Evolutionary conservation across 257 asterid genomes (phyloP).

Genomic region (Primulina eburnea): DNA sequence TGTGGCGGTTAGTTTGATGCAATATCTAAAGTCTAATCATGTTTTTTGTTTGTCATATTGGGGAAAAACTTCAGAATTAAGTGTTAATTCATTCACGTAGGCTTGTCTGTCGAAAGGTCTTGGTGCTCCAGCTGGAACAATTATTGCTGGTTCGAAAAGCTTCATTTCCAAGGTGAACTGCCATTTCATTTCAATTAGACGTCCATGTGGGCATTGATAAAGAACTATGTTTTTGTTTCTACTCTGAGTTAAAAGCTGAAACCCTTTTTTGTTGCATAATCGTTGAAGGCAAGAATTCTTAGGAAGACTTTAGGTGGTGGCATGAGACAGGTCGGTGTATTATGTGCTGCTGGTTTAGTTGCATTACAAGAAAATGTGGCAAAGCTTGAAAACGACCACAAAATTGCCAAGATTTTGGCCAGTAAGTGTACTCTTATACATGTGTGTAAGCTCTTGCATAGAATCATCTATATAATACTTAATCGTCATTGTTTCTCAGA

Average conservation of each 20-base stretch:
- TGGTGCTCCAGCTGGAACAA: constrained; percentile 94
- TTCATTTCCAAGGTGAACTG: constrained; percentile 70
- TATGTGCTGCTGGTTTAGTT: constrained; percentile 90
- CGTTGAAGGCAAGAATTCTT: constrained; percentile 68
- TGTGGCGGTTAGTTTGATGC: constrained; percentile 61
- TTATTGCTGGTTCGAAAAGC: constrained; percentile 79
- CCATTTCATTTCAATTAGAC: background rate
- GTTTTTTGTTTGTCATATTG: background rate
- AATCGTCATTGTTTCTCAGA: constrained; percentile 39
- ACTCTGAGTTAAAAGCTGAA: constrained; percentile 14
- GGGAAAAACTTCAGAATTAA: background rate
- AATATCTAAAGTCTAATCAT: background rate
- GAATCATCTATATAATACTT: constrained; percentile 5
- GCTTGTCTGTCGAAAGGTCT: constrained; percentile 96
- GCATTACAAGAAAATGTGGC: constrained; percentile 69
- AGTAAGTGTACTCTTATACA: constrained; percentile 35
- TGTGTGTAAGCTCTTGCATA: background rate
- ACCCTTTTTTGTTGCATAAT: constrained; percentile 21
- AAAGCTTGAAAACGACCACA: constrained; percentile 86
- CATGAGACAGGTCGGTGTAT: constrained; percentile 90
- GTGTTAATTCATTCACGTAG: constrained; percentile 31
- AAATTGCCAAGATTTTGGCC: constrained; percentile 75
- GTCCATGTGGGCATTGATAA: background rate
- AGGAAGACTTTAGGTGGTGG: constrained; percentile 98
- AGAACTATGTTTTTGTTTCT: background rate